These are phyloP conservation scores for Coemansia erecta DNA, from an alignment of 192 early-diverging fungal genomes.

Conservation along the genomic window DNA sequence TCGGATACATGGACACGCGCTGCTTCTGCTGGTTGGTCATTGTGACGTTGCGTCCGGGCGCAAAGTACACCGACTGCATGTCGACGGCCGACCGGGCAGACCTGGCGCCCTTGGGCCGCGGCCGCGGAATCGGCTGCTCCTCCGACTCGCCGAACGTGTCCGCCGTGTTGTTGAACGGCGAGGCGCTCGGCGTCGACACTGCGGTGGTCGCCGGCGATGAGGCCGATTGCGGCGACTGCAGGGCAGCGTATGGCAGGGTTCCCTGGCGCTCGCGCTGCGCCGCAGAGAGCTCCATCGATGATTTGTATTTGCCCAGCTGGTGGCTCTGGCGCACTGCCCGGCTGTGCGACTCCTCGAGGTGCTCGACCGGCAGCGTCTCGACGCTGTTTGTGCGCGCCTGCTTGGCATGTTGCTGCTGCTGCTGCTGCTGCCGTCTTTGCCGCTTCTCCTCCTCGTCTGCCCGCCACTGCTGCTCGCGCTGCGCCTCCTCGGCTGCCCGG, in stretches of 20 bases:
- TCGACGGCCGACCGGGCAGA: constrained; percentile 27
- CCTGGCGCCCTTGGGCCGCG: constrained; percentile 29
- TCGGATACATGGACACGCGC: constrained; percentile 21
- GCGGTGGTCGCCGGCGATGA: constrained; percentile 15
- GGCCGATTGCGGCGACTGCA: constrained; percentile 9
- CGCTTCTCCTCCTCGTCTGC: constrained; percentile 8
- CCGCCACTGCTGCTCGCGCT: constrained; percentile 12
- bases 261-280: constrained; percentile 23
- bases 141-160: constrained; percentile 6
- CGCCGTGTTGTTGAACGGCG: constrained; percentile 7
- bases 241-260: constrained; percentile 13
- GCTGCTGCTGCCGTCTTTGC: constrained; percentile 6
- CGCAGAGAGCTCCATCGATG: constrained; percentile 35
- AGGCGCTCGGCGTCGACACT: constrained; percentile 12
- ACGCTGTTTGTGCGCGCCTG: constrained; percentile 4
- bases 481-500: constrained; percentile 29
- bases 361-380: constrained; percentile 11
- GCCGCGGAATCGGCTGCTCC: constrained; percentile 5
- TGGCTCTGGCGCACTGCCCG: not conserved
- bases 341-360: not conserved
- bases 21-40: constrained; percentile 44
- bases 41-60: constrained; percentile 46
- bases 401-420: too few species aligned
- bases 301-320: constrained; percentile 13
- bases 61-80: constrained; percentile 53